These are phyloP conservation scores for Scheffersomyces coipomensis DNA, from an alignment of 805 yeast species.

Conservation along the genomic window DNA sequence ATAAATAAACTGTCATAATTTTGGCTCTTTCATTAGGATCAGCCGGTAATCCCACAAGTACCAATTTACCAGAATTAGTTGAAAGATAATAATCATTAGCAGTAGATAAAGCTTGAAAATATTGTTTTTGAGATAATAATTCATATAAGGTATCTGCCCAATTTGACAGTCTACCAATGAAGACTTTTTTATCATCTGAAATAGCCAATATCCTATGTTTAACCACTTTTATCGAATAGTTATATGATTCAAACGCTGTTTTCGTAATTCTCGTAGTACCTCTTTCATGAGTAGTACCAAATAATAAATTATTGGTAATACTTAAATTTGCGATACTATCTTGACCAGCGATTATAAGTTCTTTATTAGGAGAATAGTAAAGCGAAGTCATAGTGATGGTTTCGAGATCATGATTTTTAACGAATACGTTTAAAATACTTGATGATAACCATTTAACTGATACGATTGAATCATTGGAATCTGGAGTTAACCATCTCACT, in stretches of 20 bases:
- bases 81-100: constrained; percentile 52
- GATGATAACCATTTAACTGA: constrained; percentile 54
- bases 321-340: constrained; percentile 1
- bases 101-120: constrained; percentile 53
- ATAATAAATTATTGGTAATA: background rate
- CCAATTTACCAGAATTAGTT: constrained; percentile 45
- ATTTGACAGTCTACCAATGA: constrained; percentile 57
- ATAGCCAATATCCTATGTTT: constrained; percentile 22
- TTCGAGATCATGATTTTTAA: constrained; percentile 6
- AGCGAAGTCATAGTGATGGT: constrained; percentile 3
- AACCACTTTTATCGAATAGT: constrained; percentile 16
- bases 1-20: constrained; percentile 52
- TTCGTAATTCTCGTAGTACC: background rate
- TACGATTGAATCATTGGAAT: constrained; percentile 38
- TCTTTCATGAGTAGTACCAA: background rate
- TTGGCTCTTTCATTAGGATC: constrained; percentile 41
- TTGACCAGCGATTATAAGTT: constrained; percentile 1
- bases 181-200: constrained; percentile 36
- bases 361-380: constrained; percentile 2
- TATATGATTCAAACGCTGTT: background rate
- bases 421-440: constrained; percentile 22
- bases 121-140: constrained; percentile 47
- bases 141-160: constrained; percentile 68
- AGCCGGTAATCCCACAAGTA: constrained; percentile 57
- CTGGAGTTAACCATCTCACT: constrained; percentile 19